These are phyloP conservation scores for Truncatella angustata DNA, from an alignment of 2,329 filamentous ascomycete genomes.

Conservation along the genomic window DNA sequence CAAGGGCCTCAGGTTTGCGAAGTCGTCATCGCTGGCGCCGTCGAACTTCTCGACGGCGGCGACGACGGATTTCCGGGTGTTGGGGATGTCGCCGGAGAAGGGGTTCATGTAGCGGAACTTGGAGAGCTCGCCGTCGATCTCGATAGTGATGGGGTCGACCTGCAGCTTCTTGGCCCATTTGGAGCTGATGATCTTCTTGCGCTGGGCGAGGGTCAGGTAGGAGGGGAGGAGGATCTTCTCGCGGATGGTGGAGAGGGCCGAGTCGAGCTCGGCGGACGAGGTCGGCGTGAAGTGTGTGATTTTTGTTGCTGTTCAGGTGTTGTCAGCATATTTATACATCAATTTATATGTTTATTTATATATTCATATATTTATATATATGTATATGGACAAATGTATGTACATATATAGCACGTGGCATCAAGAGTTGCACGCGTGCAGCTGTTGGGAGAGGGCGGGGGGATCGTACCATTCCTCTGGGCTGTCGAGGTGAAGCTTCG, in stretches of 20 bases:
- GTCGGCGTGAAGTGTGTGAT: conserved; percentile 49
- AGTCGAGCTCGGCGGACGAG: conserved; percentile 52
- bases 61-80: conserved; percentile 36
- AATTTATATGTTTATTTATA: too few species aligned
- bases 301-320: conserved; percentile 15
- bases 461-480: conserved; percentile 25
- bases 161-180: conserved; percentile 48
- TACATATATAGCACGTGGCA: too few species aligned
- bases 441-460: too few species aligned
- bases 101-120: conserved; percentile 48
- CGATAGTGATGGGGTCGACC: conserved; percentile 55
- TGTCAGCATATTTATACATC: background rate
- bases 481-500: conserved; percentile 27
- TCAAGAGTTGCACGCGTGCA: too few species aligned
- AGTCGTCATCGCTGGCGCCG: conserved; percentile 46
- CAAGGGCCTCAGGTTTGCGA: conserved; percentile 49
- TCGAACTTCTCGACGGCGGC: conserved; percentile 44
- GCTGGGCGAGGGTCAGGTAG: conserved; percentile 53
- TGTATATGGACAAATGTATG: too few species aligned
- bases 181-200: conserved; percentile 48
- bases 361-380: too few species aligned
- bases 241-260: conserved; percentile 51
- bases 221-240: conserved; percentile 60
- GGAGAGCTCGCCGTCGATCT: conserved; percentile 55
- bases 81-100: conserved; percentile 38